A percentile compares a stretch with the other conserved stretches of the same genome.
These are phyloP conservation scores for Trichoderma atrobrunneum DNA, from an alignment of 2,329 filamentous ascomycete species.

Conservation along the genomic window DNA sequence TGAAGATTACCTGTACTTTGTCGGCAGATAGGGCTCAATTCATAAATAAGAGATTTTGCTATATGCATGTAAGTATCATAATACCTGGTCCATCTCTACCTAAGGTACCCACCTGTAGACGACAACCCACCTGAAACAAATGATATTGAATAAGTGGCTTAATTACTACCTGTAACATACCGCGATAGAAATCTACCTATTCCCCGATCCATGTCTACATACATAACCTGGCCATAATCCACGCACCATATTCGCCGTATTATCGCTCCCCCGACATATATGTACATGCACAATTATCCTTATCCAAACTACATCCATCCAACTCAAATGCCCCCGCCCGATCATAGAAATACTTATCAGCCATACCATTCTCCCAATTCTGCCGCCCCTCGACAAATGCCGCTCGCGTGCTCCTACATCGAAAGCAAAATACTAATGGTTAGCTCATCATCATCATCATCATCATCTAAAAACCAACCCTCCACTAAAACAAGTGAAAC, in stretches of 20 bases:
- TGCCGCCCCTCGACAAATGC: neutral
- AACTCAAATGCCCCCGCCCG: neutral
- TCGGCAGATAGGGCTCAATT: no score
- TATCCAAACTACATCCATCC: neutral
- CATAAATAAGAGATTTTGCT: no score
- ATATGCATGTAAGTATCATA: no score
- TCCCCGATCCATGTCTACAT: no score
- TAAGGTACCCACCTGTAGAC: no score
- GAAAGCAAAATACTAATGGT: neutral
- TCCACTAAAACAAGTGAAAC: neutral
- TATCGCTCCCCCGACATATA: neutral
- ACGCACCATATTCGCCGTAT: neutral
- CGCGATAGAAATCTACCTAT: no score
- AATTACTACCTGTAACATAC: no score
- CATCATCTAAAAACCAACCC: neutral
- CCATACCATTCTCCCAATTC: neutral
- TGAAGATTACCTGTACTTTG: no score
- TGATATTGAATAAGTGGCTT: no score
- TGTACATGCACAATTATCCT: neutral
- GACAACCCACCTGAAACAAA: no score
- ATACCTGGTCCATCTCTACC: no score
- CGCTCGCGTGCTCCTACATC: neutral
- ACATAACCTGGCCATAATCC: no score
- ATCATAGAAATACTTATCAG: neutral
- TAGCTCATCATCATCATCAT: neutral